Evolutionary conservation across 805 yeast genomes (phyloP).

Genomic region (Spathaspora hagerdaliae): DNA sequence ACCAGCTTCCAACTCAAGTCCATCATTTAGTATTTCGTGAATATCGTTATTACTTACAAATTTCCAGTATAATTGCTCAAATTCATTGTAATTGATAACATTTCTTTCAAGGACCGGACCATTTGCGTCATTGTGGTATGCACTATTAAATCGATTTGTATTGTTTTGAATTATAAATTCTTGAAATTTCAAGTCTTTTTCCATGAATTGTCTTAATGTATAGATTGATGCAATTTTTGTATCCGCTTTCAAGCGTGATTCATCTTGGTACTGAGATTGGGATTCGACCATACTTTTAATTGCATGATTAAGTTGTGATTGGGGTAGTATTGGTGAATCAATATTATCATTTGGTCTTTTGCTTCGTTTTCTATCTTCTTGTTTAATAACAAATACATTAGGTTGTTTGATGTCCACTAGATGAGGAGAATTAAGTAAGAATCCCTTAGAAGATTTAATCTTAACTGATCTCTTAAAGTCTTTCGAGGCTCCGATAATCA

Average conservation of each 20-base stretch:
- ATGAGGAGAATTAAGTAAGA: slow-evolving; percentile 46
- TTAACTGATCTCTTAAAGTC: slow-evolving; percentile 46
- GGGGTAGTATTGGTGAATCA: slow-evolving; percentile 15
- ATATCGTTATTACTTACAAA: slow-evolving; percentile 21
- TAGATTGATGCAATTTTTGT: slow-evolving; percentile 44
- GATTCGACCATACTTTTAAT: slow-evolving; percentile 9
- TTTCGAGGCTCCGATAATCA: slow-evolving; percentile 43
- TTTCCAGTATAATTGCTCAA: slow-evolving; percentile 45
- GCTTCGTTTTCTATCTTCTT: slow-evolving; percentile 8
- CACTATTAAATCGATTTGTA: slow-evolving; percentile 7
- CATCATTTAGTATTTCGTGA: slow-evolving; percentile 12
- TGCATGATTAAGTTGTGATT: slow-evolving; percentile 13
- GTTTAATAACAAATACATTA: slow-evolving; percentile 10
- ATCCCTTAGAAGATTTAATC: slow-evolving; percentile 47
- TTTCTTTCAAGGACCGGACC: slow-evolving; percentile 10
- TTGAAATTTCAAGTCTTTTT: slow-evolving; percentile 46
- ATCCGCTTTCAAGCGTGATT: slow-evolving; percentile 12
- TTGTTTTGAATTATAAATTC: slow-evolving; percentile 20
- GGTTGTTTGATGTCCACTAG: slow-evolving; percentile 39
- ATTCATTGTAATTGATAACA: slow-evolving; percentile 13
- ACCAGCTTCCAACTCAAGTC: slow-evolving; percentile 26
- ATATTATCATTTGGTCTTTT: slow-evolving; percentile 6
- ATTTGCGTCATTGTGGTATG: slow-evolving; percentile 1
- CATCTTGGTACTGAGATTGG: slow-evolving; percentile 12
- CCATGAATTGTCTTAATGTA: slow-evolving; percentile 55